Evolutionary conservation across 169 alveolate genomes (phyloP).

Genomic region (Plasmodium sp.): DNA sequence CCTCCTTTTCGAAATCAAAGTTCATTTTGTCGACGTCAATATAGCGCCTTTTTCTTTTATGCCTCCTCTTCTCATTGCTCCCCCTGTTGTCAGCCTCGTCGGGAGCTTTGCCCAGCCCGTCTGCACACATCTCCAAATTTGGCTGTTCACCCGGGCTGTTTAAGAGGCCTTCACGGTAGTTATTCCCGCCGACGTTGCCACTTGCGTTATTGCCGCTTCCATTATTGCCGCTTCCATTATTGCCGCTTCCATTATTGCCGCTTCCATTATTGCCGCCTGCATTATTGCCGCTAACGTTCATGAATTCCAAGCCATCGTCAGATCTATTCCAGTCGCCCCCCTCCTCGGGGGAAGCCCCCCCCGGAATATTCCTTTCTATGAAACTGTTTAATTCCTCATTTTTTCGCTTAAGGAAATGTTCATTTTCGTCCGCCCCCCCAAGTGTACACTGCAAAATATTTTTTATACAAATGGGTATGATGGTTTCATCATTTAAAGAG

Average conservation of each 20-base stretch:
- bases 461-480: conserved; percentile 50
- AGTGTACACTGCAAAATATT: conserved; percentile 49
- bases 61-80: neutral
- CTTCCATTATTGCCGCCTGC: too few species aligned
- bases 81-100: neutral
- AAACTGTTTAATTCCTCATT: conserved; percentile 47
- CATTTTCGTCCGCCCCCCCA: conserved; percentile 17
- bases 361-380: conserved; percentile 15
- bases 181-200: neutral
- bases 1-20: conserved; percentile 61
- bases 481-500: conserved; percentile 43
- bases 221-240: neutral
- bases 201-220: neutral
- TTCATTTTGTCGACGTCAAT: conserved; percentile 36
- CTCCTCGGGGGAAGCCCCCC: neutral
- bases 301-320: conserved; percentile 27
- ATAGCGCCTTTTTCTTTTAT: conserved; percentile 48
- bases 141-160: neutral
- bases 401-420: conserved; percentile 15
- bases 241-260: neutral
- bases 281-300: neutral
- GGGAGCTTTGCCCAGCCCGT: neutral
- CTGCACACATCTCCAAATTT: neutral
- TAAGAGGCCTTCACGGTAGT: neutral
- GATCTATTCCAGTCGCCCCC: neutral